A percentile compares a stretch with the other conserved stretches of the same genome.
Evolutionary conservation across 2,329 filamentous ascomycete species (phyloP).

Genomic region (Xylariaceae sp.): DNA sequence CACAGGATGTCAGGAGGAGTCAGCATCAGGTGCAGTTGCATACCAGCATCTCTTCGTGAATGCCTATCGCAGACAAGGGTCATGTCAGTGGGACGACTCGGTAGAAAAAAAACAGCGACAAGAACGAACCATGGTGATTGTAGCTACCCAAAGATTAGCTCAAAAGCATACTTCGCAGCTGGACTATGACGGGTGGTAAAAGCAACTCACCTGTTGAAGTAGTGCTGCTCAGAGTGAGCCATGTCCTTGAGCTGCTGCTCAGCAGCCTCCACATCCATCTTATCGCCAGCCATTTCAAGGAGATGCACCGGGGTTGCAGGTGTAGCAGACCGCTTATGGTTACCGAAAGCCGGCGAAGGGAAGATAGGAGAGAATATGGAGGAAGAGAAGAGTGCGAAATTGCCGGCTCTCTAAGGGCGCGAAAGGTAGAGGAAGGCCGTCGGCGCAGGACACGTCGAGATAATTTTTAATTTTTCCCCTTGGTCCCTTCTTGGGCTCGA

Average conservation of each 20-base stretch:
- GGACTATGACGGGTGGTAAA: background rate
- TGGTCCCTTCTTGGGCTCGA: slow-evolving; percentile 9
- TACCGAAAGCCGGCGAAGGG: slow-evolving; percentile 5
- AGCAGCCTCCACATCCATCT: slow-evolving; percentile 59
- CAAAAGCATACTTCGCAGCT: slow-evolving; percentile 21
- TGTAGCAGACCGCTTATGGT: slow-evolving; percentile 2
- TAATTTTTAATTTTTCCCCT: slow-evolving; percentile 9
- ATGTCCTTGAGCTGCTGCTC: slow-evolving; percentile 67
- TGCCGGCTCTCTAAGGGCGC: slow-evolving; percentile 12
- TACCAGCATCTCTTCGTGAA: slow-evolving; percentile 98
- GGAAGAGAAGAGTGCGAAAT: slow-evolving; percentile 14
- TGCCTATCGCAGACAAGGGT: slow-evolving; percentile 54
- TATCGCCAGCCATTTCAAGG: slow-evolving; percentile 33
- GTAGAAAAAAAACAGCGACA: slow-evolving; percentile 28
- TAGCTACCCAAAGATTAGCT: slow-evolving; percentile 58
- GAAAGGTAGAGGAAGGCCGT: background rate
- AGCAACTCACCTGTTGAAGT: slow-evolving; percentile 82
- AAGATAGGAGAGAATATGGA: slow-evolving; percentile 12
- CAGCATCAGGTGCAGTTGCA: slow-evolving; percentile 39
- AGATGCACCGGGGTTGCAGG: background rate
- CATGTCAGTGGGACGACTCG: slow-evolving; percentile 21
- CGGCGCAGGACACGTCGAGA: too few relatives aligned
- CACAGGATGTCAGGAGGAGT: slow-evolving; percentile 12
- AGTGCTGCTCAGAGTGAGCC: slow-evolving; percentile 96
- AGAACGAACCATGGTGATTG: slow-evolving; percentile 84